Base-by-base conservation (phyloP, 2,329 filamentous ascomycete genomes). In the Rachicladosporium sp. region DNA sequence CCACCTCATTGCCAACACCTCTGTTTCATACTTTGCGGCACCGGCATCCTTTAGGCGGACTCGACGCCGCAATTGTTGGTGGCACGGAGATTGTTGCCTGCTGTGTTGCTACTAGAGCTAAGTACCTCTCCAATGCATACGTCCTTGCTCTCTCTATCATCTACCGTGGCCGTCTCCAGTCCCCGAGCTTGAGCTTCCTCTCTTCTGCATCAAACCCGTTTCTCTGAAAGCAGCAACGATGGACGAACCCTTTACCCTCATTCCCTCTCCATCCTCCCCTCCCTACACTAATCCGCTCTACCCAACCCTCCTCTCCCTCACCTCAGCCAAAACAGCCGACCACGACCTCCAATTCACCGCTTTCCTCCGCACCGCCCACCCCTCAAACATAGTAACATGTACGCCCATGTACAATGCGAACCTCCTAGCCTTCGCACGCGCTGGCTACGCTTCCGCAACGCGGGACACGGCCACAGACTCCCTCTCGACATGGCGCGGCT, bases 361-460 rank as follows among this genome's bases (percentile, higher is more conserved):
- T 2, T 49, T 56, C 7, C 53, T 66, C 10, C 56, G 62, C 9
- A 43, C 47, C 6, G 56, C 58, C 11, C 52, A 60, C 37, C 61
- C 62, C 5, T 54, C 56, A 12, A 44, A 59, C 43, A 62, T 59
- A 29, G 54, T 65, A 11, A 65, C 62, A 5, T 45, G 49, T 7
- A 53, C 64, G 7, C 64, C 65, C 3, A 47, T 46, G 1, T 31
- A 12, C 40, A 66, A 64, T 41, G 49, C 55, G 39, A 57, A 59
- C 19, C 51, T 68, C 9, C 56, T 62, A 15, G 50, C 59, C 31
- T 69, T 67, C 41, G 63, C 64, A 4, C 54, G 53, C 1, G 57
- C 65, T 4, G 65, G 65, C 7, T 54, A 57, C 46, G 65, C 65
- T 10, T 50, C 50, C 6, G 58, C 55, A 7, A 53, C 59, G 23